Evolutionary conservation across 2,329 filamentous ascomycete genomes (phyloP).

Genomic region (Didymella lethalis): DNA sequence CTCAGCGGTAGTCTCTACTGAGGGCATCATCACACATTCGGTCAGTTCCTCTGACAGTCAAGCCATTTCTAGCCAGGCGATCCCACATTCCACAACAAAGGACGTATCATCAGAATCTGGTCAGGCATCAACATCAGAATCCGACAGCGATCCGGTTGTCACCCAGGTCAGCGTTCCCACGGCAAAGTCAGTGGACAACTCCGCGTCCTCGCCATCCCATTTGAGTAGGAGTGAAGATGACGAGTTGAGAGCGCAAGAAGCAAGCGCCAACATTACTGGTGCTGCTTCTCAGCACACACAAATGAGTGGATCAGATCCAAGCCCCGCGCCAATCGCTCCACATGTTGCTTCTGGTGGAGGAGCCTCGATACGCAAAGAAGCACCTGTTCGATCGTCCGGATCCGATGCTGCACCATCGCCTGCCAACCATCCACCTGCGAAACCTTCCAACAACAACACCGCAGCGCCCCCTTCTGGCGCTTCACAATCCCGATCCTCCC

Average conservation of each 20-base stretch:
- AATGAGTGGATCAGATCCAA: neutral
- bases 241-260: neutral
- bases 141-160: slow-evolving; percentile 6
- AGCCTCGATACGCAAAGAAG: slow-evolving; percentile 20
- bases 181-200: neutral
- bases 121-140: neutral
- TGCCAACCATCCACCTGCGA: slow-evolving; percentile 22
- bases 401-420: slow-evolving; percentile 26
- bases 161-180: neutral
- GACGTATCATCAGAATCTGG: neutral
- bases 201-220: neutral
- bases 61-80: neutral
- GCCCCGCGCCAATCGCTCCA: slow-evolving; percentile 7
- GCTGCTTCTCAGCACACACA: slow-evolving; percentile 8
- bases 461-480: slow-evolving; percentile 27
- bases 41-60: slow-evolving; percentile 1
- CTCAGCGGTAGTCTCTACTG: neutral
- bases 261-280: neutral
- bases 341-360: slow-evolving; percentile 16
- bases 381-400: slow-evolving; percentile 13
- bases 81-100: neutral
- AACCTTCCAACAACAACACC: slow-evolving; percentile 30
- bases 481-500: slow-evolving; percentile 39
- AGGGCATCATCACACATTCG: slow-evolving; percentile 5
- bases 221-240: neutral